phyloP scores from a whole-genome alignment of 2,329 filamentous ascomycete species.

The Dissoconium aciculare region DNA sequence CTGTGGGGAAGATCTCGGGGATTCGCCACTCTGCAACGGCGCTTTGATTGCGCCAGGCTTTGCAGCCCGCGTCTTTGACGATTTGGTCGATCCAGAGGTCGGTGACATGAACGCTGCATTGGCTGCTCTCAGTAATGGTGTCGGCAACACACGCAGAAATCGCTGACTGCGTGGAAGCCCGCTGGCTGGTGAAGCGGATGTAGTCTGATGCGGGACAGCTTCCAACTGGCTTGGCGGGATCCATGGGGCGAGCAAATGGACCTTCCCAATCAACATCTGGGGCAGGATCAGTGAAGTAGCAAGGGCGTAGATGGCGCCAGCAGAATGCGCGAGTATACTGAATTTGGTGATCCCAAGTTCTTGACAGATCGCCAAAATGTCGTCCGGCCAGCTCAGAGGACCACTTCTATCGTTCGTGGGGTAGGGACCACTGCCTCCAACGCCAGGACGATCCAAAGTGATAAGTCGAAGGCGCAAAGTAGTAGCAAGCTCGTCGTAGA shows the following conservation, averaged over 20 bases:
- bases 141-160: constrained; percentile 77
- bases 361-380: constrained; percentile 89
- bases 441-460: constrained; percentile 83
- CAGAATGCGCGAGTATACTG: constrained; percentile 88
- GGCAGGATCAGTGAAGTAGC: constrained; percentile 92
- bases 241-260: constrained; percentile 90
- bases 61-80: constrained; percentile 17
- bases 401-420: constrained; percentile 60
- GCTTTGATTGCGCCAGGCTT: constrained; percentile 7
- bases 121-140: constrained; percentile 79
- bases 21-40: constrained; percentile 6
- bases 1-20: constrained; percentile 11
- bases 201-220: constrained; percentile 38
- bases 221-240: constrained; percentile 91
- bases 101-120: constrained; percentile 93
- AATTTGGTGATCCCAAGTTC: constrained; percentile 87
- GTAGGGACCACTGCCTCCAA: constrained; percentile 81
- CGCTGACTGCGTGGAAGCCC: constrained; percentile 74
- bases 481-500: constrained; percentile 87
- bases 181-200: constrained; percentile 21
- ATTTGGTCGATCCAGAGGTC: constrained; percentile 46
- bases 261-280: constrained; percentile 83
- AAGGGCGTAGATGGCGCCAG: constrained; percentile 92
- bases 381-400: constrained; percentile 83
- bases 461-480: constrained; percentile 82